Evolutionary conservation across 768 basidiomycete species (phyloP).

Genomic region (Dentipellis sp.): DNA sequence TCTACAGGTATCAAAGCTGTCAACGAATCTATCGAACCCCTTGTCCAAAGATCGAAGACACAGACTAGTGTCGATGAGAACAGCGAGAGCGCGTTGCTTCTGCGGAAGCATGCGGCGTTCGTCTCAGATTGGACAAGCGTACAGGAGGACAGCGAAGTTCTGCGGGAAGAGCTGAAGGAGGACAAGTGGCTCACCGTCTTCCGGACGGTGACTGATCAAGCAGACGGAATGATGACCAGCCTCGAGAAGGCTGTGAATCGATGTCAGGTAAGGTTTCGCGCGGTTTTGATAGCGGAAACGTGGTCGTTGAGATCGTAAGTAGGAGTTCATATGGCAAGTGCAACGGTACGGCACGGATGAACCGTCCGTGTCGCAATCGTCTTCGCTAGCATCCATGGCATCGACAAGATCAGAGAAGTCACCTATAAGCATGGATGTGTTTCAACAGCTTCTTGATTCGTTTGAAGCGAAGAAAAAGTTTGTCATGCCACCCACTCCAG

Average conservation of each 20-base stretch:
- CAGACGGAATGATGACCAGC: slow-evolving; percentile 95
- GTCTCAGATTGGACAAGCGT: slow-evolving; percentile 74
- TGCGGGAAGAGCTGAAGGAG: slow-evolving; percentile 90
- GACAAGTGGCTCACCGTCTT: slow-evolving; percentile 97
- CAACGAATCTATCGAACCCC: slow-evolving; percentile 55
- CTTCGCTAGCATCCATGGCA: slow-evolving; percentile 23
- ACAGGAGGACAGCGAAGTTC: slow-evolving; percentile 67
- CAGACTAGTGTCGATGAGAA: slow-evolving; percentile 26
- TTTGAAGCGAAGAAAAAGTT: slow-evolving; percentile 88
- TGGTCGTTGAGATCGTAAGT: slow-evolving; percentile 5
- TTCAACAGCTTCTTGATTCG: slow-evolving; percentile 57
- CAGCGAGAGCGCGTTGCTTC: slow-evolving; percentile 38
- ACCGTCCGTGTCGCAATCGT: slow-evolving; percentile 24
- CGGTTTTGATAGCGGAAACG: not conserved
- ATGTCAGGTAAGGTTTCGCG: slow-evolving; percentile 57
- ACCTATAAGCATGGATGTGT: slow-evolving; percentile 50
- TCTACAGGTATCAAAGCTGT: slow-evolving; percentile 63
- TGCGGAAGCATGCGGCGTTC: slow-evolving; percentile 69
- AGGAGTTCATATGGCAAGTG: slow-evolving; percentile 86
- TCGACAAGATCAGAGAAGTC: slow-evolving; percentile 37
- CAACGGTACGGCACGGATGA: slow-evolving; percentile 48
- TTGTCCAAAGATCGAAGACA: slow-evolving; percentile 36
- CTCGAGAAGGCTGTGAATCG: slow-evolving; percentile 88
- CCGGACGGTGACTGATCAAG: slow-evolving; percentile 88
- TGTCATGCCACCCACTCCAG: slow-evolving; percentile 1